phyloP scores from a whole-genome alignment of 495 filamentous ascomycete genomes.

The Annulohypoxylon maeteangense region DNA sequence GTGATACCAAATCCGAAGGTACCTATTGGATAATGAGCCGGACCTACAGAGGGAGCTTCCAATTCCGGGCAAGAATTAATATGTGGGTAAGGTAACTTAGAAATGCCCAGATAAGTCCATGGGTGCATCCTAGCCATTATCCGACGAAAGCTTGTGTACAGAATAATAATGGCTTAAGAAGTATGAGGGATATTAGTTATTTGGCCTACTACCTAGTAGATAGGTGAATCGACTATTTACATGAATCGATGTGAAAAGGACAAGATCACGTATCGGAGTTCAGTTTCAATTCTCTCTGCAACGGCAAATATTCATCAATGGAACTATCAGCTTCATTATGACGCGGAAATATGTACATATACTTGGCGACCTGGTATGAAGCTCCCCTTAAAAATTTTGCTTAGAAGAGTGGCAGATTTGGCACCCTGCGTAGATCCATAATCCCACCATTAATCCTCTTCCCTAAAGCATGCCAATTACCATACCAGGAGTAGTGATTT shows the following conservation, averaged over 20 bases:
- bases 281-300: background rate
- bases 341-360: background rate
- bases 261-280: background rate
- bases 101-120: background rate
- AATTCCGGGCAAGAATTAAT: background rate
- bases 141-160: conserved; percentile 7
- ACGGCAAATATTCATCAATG: background rate
- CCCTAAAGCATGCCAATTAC: background rate
- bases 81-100: conserved; percentile 16
- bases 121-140: background rate
- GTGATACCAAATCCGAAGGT: conserved; percentile 3
- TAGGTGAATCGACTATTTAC: too few relatives aligned
- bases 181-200: background rate
- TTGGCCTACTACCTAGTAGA: background rate
- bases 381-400: background rate
- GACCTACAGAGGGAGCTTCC: conserved; percentile 2
- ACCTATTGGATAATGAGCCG: conserved; percentile 1
- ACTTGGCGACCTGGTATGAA: background rate
- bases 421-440: background rate
- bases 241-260: background rate
- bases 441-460: background rate
- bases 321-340: background rate
- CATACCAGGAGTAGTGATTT: background rate
- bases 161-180: background rate
- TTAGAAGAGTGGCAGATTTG: background rate